Percentiles rank a stretch among this genome's conserved stretches.
These are phyloP conservation scores for Boletus edulis DNA, from an alignment of 768 basidiomycete species.

Conservation along the genomic window DNA sequence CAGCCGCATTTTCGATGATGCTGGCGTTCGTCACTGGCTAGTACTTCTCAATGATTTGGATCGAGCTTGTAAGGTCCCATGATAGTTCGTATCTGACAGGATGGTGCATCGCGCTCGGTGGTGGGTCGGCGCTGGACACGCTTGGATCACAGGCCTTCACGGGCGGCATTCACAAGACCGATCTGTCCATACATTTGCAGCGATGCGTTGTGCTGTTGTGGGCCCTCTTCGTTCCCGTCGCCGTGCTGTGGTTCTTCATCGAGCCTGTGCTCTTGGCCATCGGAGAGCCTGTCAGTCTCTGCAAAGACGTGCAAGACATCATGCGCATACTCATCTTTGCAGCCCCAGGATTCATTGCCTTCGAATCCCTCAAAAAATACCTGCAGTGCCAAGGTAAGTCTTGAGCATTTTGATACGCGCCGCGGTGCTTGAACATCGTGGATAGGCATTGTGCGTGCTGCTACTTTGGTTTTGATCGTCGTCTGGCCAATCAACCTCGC, in stretches of 20 bases:
- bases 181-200: constrained; percentile 70
- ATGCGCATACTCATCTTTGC: constrained; percentile 62
- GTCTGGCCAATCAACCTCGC: constrained; percentile 65
- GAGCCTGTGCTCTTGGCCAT: constrained; percentile 60
- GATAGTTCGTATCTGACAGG: constrained; percentile 45
- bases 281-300: constrained; percentile 58
- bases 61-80: constrained; percentile 48
- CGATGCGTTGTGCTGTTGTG: constrained; percentile 66
- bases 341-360: constrained; percentile 72
- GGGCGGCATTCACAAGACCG: constrained; percentile 54
- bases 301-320: constrained; percentile 60
- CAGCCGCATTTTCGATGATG: constrained; percentile 73
- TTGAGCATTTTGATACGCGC: neutral
- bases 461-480: constrained; percentile 60
- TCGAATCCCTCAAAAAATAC: constrained; percentile 78
- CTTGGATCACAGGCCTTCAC: constrained; percentile 78
- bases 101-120: constrained; percentile 75
- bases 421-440: neutral
- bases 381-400: constrained; percentile 70
- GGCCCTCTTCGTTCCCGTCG: constrained; percentile 61
- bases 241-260: constrained; percentile 60
- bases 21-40: constrained; percentile 76
- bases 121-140: constrained; percentile 77
- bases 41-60: constrained; percentile 33
- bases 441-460: constrained; percentile 71